Evolutionary conservation across 192 early-diverging fungal species (phyloP).

Genomic region (Podila clonocystis): DNA sequence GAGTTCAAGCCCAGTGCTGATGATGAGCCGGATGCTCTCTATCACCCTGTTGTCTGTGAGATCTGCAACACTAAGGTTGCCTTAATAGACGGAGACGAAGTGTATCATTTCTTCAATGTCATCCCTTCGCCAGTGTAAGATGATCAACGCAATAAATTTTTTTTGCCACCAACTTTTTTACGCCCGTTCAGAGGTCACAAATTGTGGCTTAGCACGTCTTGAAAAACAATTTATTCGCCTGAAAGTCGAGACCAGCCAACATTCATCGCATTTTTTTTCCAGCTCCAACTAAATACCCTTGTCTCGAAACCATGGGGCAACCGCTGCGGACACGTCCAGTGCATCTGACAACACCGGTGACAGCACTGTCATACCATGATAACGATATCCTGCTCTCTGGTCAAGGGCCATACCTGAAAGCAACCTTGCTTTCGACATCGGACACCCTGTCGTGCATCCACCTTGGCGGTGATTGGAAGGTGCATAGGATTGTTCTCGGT

Average conservation of each 20-base stretch:
- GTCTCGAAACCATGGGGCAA: constrained; percentile 7
- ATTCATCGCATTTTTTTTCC: neutral
- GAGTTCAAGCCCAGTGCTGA: constrained; percentile 21
- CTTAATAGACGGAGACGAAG: constrained; percentile 70
- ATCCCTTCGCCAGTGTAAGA: constrained; percentile 55
- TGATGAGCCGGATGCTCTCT: constrained; percentile 43
- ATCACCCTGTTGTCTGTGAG: constrained; percentile 66
- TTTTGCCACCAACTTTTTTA: no score
- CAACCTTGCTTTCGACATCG: constrained; percentile 54
- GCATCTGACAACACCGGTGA: constrained; percentile 55
- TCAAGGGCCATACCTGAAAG: constrained; percentile 67
- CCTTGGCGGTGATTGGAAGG: constrained; percentile 52
- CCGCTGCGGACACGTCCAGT: constrained; percentile 23
- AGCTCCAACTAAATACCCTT: neutral
- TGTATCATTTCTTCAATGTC: constrained; percentile 78
- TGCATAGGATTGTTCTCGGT: constrained; percentile 65
- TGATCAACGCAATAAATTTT: neutral
- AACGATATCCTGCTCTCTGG: constrained; percentile 59
- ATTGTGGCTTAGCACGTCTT: neutral
- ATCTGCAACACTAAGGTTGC: constrained; percentile 71
- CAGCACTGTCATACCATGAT: constrained; percentile 58
- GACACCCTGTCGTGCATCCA: constrained; percentile 46
- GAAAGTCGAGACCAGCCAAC: no score
- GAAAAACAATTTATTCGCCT: neutral
- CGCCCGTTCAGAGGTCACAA: neutral